Evolutionary conservation across 139 green algal species (phyloP), one percentile per base, ranked within the genome.

Genomic region (Auxenochlorella pyrenoidosa): DNA sequence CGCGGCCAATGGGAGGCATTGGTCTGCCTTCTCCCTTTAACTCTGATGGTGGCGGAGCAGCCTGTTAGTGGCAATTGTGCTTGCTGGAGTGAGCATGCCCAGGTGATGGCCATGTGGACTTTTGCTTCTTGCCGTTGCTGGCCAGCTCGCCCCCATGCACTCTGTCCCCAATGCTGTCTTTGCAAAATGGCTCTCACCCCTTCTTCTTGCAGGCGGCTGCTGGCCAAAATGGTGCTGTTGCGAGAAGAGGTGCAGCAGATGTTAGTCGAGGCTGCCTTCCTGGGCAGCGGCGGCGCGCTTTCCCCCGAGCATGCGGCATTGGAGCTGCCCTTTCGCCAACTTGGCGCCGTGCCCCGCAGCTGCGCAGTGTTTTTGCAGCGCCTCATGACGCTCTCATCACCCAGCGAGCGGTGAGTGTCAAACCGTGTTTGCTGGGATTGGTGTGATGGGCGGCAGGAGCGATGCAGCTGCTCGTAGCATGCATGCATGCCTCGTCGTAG

Each of bases 181-280:
- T n/a, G n/a, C n/a, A n/a, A n/a, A n/a, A n/a, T n/a, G 6, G 21
- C 24, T 19, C 41, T 79, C 22, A 13, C 24, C 5, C 28, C 36
- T 28, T 3, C 28, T 24, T 32, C 18, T 47, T 38, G 38, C 71
- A 82, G 73, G 40, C 41, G 28, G 19, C 41, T 90, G 34, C 80
- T 90, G 22, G 66, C 82, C 4, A 68, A 54, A 60, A 63, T 90
- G 30, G 85, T 84, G n/a, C 26, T 90, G 28, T 1, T 88, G 60
- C 40, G 72, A 1, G 82, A 88, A 43, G 81, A 90, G 54, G 40
- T 83, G 13, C 65, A 60, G 68, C 68, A 88, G 0, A 32, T 90
- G 75, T 19, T 72, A 32, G 66, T 40, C 1, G 72, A 88, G 18
- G 72, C 71, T 4, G 51, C 30, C 38, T 83, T 84, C 40, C 21